phyloP scores from a whole-genome alignment of 352 stramenopile species.

The Globisporangium spiculum region DNA sequence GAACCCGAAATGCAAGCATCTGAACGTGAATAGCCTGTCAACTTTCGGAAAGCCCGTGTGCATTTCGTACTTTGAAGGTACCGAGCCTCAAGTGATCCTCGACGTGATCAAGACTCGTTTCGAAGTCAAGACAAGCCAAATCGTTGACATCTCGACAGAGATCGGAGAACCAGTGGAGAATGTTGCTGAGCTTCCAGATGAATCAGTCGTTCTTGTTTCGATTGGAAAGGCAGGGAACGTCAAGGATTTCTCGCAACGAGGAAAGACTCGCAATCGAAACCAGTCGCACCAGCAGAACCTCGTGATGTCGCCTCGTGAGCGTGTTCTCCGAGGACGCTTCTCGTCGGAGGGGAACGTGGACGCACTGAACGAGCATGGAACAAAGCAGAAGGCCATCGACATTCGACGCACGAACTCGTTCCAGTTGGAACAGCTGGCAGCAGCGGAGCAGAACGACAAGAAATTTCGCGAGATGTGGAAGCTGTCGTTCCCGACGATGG shows the following conservation, averaged over 20 bases:
- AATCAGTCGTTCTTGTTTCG: constrained; percentile 70
- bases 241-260: constrained; percentile 43
- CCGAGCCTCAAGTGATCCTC: constrained; percentile 64
- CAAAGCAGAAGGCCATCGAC: constrained; percentile 13
- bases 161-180: constrained; percentile 65
- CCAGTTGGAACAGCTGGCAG: constrained; percentile 39
- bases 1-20: constrained; percentile 49
- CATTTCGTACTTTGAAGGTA: constrained; percentile 81
- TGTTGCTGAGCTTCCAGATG: constrained; percentile 46
- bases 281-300: constrained; percentile 15
- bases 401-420: constrained; percentile 47
- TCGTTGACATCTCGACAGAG: constrained; percentile 74
- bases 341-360: constrained; percentile 55
- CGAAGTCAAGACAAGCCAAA: constrained; percentile 68
- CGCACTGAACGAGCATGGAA: constrained; percentile 27
- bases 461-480: constrained; percentile 79
- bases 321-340: constrained; percentile 44
- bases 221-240: constrained; percentile 79
- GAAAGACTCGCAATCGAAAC: constrained; percentile 16
- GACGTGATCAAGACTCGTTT: constrained; percentile 81
- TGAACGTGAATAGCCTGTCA: constrained; percentile 78
- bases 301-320: constrained; percentile 31
- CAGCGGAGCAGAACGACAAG: constrained; percentile 22
- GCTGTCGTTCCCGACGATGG: constrained; percentile 73
- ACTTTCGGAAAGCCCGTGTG: constrained; percentile 76